Conservation (phyloP, 2,329 filamentous ascomycete genomes). For the Blastomyces gilchristii region DNA sequence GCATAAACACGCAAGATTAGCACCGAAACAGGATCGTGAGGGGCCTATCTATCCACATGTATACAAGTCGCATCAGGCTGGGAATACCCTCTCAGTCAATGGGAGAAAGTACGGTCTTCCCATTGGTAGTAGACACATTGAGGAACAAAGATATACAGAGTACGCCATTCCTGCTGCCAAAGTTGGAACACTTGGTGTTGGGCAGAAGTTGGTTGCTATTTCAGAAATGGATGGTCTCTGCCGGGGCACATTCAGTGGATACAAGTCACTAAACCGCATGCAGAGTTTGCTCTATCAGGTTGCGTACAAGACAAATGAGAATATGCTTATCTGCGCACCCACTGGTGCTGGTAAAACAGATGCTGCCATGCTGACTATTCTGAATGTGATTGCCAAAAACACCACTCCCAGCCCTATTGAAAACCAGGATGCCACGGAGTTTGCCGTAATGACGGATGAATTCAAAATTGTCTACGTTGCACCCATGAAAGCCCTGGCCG, state of each 20-base stretch:
- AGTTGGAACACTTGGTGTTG: constrained; percentile 61
- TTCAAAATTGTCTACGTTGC: constrained; percentile 99
- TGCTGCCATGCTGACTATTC: constrained; percentile 89
- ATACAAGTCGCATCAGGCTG: constrained; percentile 71
- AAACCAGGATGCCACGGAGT: constrained; percentile 61
- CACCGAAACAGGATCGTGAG: constrained; percentile 57
- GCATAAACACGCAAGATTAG: constrained; percentile 68
- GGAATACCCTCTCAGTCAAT: constrained; percentile 70
- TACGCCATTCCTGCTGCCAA: constrained; percentile 73
- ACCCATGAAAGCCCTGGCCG: constrained; percentile 96
- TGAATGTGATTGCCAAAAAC: constrained; percentile 84
- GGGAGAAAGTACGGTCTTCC: constrained; percentile 80
- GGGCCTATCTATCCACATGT: constrained; percentile 85
- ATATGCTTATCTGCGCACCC: constrained; percentile 96
- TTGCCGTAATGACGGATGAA: constrained; percentile 70
- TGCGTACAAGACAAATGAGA: constrained; percentile 90
- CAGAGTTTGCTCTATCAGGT: constrained; percentile 94
- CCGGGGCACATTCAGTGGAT: constrained; percentile 82
- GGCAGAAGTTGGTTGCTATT: constrained; percentile 68
- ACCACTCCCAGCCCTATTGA: constrained; percentile 69
- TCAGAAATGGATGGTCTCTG: constrained; percentile 80
- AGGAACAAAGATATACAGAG: constrained; percentile 77
- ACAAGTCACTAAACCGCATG: constrained; percentile 92
- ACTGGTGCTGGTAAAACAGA: constrained; percentile 99
- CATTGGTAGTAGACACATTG: constrained; percentile 57